These are phyloP conservation scores for Solanum chacoense DNA, from an alignment of 305 asterid species.

Conservation along the genomic window DNA sequence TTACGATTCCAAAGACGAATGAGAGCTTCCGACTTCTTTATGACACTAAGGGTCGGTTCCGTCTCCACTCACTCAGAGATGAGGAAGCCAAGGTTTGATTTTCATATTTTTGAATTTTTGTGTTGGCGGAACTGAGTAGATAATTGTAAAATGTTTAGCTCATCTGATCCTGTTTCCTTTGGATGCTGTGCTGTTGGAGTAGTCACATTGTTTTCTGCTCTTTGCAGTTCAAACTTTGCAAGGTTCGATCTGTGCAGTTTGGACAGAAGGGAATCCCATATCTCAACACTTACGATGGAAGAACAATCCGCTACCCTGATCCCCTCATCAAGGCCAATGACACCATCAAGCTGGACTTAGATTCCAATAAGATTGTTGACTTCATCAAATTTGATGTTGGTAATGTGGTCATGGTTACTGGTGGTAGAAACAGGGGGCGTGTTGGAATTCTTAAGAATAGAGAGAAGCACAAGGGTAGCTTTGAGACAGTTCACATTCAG, in stretches of 20 bases:
- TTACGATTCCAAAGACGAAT: constrained; percentile 3
- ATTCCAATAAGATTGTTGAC: constrained; percentile 2
- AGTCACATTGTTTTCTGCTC: background rate
- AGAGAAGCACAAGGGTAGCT: constrained; percentile 12
- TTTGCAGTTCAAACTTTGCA: constrained; percentile 8
- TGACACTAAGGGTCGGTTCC: constrained; percentile 7
- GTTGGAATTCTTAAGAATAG: constrained; percentile 4
- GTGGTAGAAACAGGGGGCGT: constrained; percentile 9
- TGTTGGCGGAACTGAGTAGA: background rate
- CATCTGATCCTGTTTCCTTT: background rate
- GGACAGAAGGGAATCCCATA: constrained; percentile 8
- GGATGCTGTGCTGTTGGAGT: background rate
- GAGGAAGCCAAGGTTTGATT: constrained; percentile 5
- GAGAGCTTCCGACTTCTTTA: constrained; percentile 4
- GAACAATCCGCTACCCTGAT: constrained; percentile 6
- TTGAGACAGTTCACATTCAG: constrained; percentile 8
- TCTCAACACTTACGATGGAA: constrained; percentile 6
- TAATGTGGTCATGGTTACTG: constrained; percentile 8
- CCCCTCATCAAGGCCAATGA: constrained; percentile 12
- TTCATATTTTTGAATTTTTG: background rate
- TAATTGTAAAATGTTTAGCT: background rate
- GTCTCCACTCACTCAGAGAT: constrained; percentile 4
- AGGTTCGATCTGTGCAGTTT: constrained; percentile 5
- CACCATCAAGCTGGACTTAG: constrained; percentile 6
- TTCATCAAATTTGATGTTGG: constrained; percentile 10